Base-by-base conservation (phyloP, 768 basidiomycete species). In the Naematelia aurantialba region DNA sequence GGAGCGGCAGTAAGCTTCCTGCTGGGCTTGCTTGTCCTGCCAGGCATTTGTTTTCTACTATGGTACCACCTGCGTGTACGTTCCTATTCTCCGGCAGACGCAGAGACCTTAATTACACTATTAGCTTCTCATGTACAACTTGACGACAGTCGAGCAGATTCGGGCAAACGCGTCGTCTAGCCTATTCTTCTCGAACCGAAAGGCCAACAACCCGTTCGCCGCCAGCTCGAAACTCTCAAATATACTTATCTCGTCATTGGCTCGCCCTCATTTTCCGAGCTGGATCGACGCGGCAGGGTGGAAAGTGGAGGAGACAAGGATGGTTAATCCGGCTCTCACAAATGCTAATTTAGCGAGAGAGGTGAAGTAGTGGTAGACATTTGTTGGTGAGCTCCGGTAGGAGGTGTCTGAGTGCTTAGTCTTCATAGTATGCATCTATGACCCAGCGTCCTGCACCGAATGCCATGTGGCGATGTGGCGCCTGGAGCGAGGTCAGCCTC, bases 71-170 rank as follows among this genome's bases (percentile, higher is more conserved):
- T 89, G 75, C 82, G 92, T 77, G 91, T 92, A 76, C 72, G 89
- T 80, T 25, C 44, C 52, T 53, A 14, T 14, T 21, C 26, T 24
- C 22, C 12, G 17, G 3, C 1, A 30, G 17, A 4, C 39, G 5
- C 27, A 5, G 27, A 12, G 19, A 12, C 30, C 27, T 56, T 27
- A 55, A 59, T 58, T 31, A 56, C n/a, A 31, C 19, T 47, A 29
- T 51, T 57, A 69, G 67, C 81, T 97, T 49, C 78, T 94, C 54
- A 74, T 91, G 29, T 80, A 91, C 62, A 93, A 94, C 76, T 82
- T 91, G 31, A 96, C 93, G 8, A 97, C 92, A n/a, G 91, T 97
- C 61, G 93, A 97, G 21, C 71, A 91, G 87, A 91, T 94, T 66
- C 85, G 92, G 59, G 89, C 87, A 64, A 85, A 88, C 76, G 89